Evolutionary conservation across 2,329 filamentous ascomycete species (phyloP).

Genomic region (Ophiostoma novo-ulmi): DNA sequence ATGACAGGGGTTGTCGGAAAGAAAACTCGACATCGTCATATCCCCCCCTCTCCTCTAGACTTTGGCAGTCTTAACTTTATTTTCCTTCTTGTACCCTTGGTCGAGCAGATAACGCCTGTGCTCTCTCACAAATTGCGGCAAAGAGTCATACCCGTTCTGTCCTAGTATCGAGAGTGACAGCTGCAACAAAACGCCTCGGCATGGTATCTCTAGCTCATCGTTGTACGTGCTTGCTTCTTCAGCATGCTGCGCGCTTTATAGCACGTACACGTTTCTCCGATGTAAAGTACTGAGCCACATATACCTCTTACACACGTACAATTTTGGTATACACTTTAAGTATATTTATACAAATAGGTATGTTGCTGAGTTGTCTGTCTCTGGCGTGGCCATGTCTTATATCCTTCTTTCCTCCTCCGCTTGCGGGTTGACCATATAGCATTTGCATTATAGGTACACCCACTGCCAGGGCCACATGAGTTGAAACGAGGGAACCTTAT

Average conservation of each 20-base stretch:
- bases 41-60: background rate
- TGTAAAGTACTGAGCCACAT: background rate
- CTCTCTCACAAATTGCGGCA: background rate
- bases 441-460: conserved; percentile 24
- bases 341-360: background rate
- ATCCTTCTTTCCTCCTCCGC: conserved; percentile 12
- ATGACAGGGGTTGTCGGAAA: background rate
- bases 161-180: conserved; percentile 25
- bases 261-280: background rate
- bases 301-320: background rate
- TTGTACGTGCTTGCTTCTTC: conserved; percentile 4
- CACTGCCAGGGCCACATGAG: conserved; percentile 19
- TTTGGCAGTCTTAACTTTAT: background rate
- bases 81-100: background rate
- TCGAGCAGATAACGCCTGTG: background rate
- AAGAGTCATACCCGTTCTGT: conserved; percentile 18
- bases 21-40: background rate
- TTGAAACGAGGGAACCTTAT: conserved; percentile 24
- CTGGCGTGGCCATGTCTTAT: conserved; percentile 14
- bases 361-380: background rate
- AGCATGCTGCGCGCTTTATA: background rate
- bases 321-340: background rate
- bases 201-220: conserved; percentile 17
- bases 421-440: conserved; percentile 18
- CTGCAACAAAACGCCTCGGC: conserved; percentile 22